Conservation (phyloP, 176 grass and related monocot genomes). For the Musa acuminata region DNA sequence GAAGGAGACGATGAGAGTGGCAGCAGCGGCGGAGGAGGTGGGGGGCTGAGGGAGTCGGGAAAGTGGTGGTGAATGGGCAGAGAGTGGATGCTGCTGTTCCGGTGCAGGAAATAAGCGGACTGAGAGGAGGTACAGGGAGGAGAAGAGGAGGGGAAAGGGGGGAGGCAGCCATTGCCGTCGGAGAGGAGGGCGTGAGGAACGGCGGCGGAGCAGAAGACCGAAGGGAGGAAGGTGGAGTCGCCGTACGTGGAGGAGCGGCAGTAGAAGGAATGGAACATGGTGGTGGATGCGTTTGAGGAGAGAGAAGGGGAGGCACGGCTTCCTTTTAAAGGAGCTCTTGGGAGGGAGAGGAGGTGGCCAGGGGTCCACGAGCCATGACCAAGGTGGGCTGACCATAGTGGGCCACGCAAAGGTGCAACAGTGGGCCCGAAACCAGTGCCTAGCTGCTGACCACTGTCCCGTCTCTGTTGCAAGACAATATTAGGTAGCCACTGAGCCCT, state of each 20-base stretch:
- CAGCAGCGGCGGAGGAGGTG: neutral
- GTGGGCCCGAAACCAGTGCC: neutral
- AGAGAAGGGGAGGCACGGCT: no score
- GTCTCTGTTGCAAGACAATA: neutral
- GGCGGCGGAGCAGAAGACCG: neutral
- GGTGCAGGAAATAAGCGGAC: neutral
- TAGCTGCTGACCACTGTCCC: neutral
- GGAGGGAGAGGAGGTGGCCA: neutral
- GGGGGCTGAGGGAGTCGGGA: neutral
- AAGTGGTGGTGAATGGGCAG: neutral
- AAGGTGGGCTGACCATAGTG: neutral
- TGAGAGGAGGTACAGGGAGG: neutral
- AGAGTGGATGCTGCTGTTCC: neutral
- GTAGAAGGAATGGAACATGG: neutral
- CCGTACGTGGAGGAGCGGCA: neutral
- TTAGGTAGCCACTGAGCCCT: constrained; percentile 4
- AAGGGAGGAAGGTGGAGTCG: no score
- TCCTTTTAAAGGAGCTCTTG: no score
- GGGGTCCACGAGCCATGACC: no score
- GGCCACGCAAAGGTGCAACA: neutral
- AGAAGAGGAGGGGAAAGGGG: neutral
- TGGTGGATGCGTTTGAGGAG: neutral
- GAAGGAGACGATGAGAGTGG: constrained; percentile 42
- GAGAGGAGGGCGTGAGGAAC: neutral
- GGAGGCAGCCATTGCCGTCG: neutral